Evolutionary conservation across 1,284 basidiomycete species (phyloP).

Genomic region (Cryptococcus hybrid): DNA sequence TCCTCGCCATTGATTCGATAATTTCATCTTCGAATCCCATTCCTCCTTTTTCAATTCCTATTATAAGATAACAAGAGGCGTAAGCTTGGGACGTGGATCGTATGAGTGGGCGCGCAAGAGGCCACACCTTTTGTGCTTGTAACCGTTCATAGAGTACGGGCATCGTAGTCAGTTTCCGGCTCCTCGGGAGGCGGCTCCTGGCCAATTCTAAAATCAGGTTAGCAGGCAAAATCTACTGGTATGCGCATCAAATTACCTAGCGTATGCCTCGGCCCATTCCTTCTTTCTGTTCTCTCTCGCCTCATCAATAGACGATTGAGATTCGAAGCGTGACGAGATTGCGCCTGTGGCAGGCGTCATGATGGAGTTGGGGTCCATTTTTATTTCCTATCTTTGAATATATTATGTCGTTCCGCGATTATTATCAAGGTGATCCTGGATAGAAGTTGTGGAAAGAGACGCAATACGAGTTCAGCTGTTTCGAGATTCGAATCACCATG

Average conservation of each 20-base stretch:
- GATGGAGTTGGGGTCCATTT: conserved; percentile 21
- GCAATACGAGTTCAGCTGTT: too few relatives aligned
- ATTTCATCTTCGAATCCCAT: conserved; percentile 89
- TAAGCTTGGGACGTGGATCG: background rate
- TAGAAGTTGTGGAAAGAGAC: too few relatives aligned
- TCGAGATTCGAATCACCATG: too few relatives aligned
- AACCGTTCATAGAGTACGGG: conserved; percentile 71
- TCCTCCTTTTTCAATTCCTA: conserved; percentile 86
- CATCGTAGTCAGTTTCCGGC: conserved; percentile 68
- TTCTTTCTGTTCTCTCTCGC: conserved; percentile 73
- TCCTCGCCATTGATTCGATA: conserved; percentile 89
- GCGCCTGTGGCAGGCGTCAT: conserved; percentile 22
- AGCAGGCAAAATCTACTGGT: background rate
- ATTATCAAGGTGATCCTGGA: too few relatives aligned
- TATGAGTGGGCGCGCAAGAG: background rate
- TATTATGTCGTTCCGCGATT: too few relatives aligned
- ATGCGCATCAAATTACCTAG: conserved; percentile 56
- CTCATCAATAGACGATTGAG: conserved; percentile 75
- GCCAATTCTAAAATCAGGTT: conserved; percentile 59
- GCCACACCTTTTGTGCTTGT: conserved; percentile 31
- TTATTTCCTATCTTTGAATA: conserved; percentile 1
- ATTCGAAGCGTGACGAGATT: conserved; percentile 54
- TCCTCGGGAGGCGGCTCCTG: conserved; percentile 78
- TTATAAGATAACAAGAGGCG: conserved; percentile 7
- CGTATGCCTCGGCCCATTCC: conserved; percentile 92